Percentiles rank a stretch among this genome's conserved stretches.
Conservation (phyloP, 2,329 filamentous ascomycete genomes). For the Pezicula neosporulosa region DNA sequence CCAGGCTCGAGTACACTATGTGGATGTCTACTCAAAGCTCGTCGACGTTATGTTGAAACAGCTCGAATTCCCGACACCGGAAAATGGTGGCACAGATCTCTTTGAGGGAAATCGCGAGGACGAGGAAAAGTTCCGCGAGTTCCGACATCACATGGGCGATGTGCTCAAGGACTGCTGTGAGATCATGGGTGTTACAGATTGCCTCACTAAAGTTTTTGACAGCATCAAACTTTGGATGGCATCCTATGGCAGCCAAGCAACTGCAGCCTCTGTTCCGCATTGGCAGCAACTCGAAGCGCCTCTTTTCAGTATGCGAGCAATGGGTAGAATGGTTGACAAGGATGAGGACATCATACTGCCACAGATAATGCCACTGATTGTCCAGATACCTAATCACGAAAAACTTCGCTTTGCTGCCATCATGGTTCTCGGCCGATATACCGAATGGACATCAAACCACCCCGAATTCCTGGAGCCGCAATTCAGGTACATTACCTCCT, state of each 20-base stretch:
- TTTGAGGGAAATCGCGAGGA: constrained; percentile 95
- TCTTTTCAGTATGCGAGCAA: constrained; percentile 89
- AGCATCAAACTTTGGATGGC: constrained; percentile 87
- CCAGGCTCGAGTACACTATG: constrained; percentile 70
- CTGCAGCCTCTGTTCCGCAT: constrained; percentile 73
- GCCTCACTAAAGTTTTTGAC: constrained; percentile 81
- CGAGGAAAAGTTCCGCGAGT: constrained; percentile 95
- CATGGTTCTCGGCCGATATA: constrained; percentile 95
- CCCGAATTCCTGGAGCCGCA: constrained; percentile 89
- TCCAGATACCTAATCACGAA: constrained; percentile 92
- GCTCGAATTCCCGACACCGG: constrained; percentile 79
- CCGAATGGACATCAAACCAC: constrained; percentile 94
- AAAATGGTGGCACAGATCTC: constrained; percentile 69
- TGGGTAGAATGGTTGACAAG: constrained; percentile 92
- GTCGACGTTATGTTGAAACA: constrained; percentile 93
- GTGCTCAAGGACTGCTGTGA: constrained; percentile 96
- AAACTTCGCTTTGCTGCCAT: constrained; percentile 98
- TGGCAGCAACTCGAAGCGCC: constrained; percentile 97
- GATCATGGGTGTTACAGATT: constrained; percentile 90
- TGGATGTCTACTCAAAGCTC: constrained; percentile 81
- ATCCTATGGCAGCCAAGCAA: constrained; percentile 74
- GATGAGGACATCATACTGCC: constrained; percentile 85
- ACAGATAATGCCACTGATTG: constrained; percentile 87
- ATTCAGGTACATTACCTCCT: constrained; percentile 91
- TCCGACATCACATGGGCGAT: constrained; percentile 95